Conservation (phyloP, 2,329 filamentous ascomycete species). For the Trichophyton rubrum region DNA sequence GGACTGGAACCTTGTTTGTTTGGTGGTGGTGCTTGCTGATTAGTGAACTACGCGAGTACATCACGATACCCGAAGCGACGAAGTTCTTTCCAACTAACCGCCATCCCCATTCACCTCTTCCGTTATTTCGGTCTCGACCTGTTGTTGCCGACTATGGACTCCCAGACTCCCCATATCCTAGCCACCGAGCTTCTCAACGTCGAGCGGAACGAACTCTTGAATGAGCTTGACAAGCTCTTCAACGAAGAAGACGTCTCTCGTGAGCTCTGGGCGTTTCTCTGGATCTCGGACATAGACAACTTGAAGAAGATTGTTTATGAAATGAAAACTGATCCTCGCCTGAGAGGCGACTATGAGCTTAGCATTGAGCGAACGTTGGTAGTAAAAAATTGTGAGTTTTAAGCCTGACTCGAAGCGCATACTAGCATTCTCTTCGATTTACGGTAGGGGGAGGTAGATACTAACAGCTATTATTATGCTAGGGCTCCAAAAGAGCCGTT, state of each 20-base stretch:
- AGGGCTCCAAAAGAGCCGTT: background rate
- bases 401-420: background rate
- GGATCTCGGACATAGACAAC: background rate
- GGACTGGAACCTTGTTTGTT: too few species aligned
- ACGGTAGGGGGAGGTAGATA: background rate
- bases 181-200: background rate
- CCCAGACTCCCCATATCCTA: background rate
- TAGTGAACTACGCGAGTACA: too few species aligned
- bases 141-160: background rate
- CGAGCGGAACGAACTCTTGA: background rate
- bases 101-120: background rate
- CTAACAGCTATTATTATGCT: background rate
- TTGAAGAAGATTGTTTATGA: background rate
- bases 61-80: background rate
- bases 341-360: background rate
- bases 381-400: background rate
- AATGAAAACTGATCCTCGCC: background rate
- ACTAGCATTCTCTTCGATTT: too few species aligned
- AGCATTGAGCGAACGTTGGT: background rate
- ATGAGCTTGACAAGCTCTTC: background rate
- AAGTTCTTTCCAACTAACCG: background rate
- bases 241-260: background rate
- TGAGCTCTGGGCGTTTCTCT: background rate
- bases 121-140: too few species aligned
- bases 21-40: too few species aligned